Percentiles rank a stretch among this genome's conserved stretches.
Evolutionary conservation across 331 rosid species (phyloP).

Genomic region (Rhamnella rubrinervis): DNA sequence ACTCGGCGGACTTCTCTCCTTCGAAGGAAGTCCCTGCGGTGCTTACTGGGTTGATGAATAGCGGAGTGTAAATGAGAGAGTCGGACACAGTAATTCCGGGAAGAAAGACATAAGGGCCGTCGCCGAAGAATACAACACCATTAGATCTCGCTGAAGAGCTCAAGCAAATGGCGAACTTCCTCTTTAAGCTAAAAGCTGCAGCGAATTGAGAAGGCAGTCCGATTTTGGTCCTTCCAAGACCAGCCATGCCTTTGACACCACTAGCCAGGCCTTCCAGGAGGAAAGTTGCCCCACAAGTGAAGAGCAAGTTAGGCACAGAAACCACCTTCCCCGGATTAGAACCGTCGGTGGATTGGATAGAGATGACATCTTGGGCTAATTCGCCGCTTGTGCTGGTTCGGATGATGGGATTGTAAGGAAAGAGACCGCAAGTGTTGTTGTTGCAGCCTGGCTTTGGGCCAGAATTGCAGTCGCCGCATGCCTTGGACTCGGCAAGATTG

Average conservation of each 20-base stretch:
- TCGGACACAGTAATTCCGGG: slow-evolving; percentile 31
- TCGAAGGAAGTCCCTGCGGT: neutral
- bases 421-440: slow-evolving; percentile 18
- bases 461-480: slow-evolving; percentile 15
- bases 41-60: slow-evolving; percentile 34
- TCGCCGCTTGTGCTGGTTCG: slow-evolving; percentile 10
- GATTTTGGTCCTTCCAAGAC: slow-evolving; percentile 18
- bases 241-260: slow-evolving; percentile 12
- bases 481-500: too few relatives aligned
- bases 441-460: slow-evolving; percentile 22
- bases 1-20: too few relatives aligned
- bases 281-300: too few relatives aligned
- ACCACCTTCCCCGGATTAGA: too few relatives aligned
- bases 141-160: slow-evolving; percentile 31
- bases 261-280: slow-evolving; percentile 32
- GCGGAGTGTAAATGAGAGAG: slow-evolving; percentile 49
- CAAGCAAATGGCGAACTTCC: slow-evolving; percentile 49
- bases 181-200: slow-evolving; percentile 23
- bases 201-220: slow-evolving; percentile 55
- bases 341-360: too few relatives aligned
- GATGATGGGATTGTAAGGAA: slow-evolving; percentile 22
- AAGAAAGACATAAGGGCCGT: slow-evolving; percentile 7
- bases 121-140: slow-evolving; percentile 37
- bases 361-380: neutral
- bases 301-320: too few relatives aligned